These are phyloP conservation scores for Phaseolus coccineus DNA, from an alignment of 331 rosid species.

Conservation along the genomic window DNA sequence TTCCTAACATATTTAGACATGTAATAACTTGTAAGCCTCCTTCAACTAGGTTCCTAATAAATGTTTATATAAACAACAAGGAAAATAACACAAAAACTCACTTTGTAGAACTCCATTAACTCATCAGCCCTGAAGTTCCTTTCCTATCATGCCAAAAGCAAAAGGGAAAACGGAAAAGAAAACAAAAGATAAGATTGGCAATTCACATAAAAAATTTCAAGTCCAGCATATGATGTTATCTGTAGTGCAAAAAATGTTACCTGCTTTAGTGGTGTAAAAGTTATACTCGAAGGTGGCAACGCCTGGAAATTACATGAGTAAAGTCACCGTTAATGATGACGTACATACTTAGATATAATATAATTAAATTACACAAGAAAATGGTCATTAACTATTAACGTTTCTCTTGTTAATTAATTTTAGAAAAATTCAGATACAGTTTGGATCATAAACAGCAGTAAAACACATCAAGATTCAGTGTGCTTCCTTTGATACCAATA, in stretches of 20 bases:
- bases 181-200: slow-evolving; percentile 12
- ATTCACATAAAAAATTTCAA: slow-evolving; percentile 15
- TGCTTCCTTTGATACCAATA: too few relatives aligned
- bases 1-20: too few relatives aligned
- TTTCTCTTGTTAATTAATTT: neutral
- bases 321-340: slow-evolving; percentile 27
- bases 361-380: slow-evolving; percentile 28
- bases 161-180: slow-evolving; percentile 30
- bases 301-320: slow-evolving; percentile 69
- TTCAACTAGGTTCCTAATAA: neutral
- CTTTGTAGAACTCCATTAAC: slow-evolving; percentile 92
- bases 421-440: too few relatives aligned
- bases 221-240: slow-evolving; percentile 19
- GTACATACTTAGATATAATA: too few relatives aligned
- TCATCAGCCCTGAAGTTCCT: slow-evolving; percentile 86
- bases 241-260: slow-evolving; percentile 47
- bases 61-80: slow-evolving; percentile 1
- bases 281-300: slow-evolving; percentile 79
- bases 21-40: neutral
- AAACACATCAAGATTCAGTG: too few relatives aligned
- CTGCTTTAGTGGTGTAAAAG: slow-evolving; percentile 89
- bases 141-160: slow-evolving; percentile 60
- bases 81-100: slow-evolving; percentile 53
- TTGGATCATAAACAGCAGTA: too few relatives aligned
- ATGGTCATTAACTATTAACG: slow-evolving; percentile 3